These are phyloP conservation scores for Perkinsus marinus DNA, from an alignment of 169 alveolate species.

Conservation along the genomic window DNA sequence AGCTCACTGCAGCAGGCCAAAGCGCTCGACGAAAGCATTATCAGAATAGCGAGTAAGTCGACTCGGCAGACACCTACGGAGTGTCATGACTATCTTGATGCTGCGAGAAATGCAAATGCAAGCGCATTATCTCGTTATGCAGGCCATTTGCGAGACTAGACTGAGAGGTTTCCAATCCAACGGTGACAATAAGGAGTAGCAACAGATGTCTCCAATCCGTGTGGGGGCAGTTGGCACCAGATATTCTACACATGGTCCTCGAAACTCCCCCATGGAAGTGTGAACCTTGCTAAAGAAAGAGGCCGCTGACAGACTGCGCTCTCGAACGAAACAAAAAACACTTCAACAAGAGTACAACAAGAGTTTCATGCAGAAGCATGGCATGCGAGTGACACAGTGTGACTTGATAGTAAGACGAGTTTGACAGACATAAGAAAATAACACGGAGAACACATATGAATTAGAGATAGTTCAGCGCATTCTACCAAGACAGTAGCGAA, in stretches of 20 bases:
- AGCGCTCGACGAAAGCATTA: background rate
- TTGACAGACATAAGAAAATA: too few species aligned
- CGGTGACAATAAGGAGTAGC: background rate
- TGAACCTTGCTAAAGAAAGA: background rate
- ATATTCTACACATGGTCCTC: background rate
- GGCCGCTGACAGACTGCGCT: too few species aligned
- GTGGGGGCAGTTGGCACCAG: background rate
- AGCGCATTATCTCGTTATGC: background rate
- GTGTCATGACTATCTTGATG: too few species aligned
- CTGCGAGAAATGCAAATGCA: too few species aligned
- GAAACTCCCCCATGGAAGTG: background rate
- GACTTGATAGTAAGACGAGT: too few species aligned
- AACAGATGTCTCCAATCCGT: background rate
- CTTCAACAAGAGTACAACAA: too few species aligned
- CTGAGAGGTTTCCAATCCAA: background rate
- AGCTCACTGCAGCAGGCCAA: background rate
- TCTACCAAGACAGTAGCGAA: too few species aligned
- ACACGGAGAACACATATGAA: too few species aligned
- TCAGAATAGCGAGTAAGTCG: background rate
- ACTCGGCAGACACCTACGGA: too few species aligned
- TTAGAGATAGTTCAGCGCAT: too few species aligned
- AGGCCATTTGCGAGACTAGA: background rate
- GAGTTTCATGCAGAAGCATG: background rate
- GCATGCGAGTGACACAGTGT: too few species aligned
- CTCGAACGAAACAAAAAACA: too few species aligned